Evolutionary conservation across 208 protist genomes (phyloP).

Genomic region (Leishmania major): DNA sequence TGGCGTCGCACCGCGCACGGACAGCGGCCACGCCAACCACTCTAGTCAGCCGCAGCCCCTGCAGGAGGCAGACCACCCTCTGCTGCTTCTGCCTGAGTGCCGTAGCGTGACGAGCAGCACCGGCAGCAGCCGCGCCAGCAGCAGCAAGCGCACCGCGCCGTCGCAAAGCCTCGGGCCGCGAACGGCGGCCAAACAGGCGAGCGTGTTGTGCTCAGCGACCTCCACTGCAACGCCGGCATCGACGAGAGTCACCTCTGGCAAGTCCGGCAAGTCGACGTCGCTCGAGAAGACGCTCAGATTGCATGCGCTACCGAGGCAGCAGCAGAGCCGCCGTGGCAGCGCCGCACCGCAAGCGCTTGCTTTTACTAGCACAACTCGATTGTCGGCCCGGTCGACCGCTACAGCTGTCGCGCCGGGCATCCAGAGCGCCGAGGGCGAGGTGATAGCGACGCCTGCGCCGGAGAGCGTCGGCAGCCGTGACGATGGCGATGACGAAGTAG

Average conservation of each 20-base stretch:
- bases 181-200: background rate
- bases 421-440: background rate
- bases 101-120: slow-evolving; percentile 11
- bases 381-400: background rate
- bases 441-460: background rate
- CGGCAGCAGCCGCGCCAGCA: slow-evolving; percentile 26
- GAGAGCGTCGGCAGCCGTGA: background rate
- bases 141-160: background rate
- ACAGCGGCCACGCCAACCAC: background rate
- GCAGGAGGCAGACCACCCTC: background rate
- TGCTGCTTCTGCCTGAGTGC: background rate
- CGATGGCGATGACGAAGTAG: slow-evolving; percentile 4
- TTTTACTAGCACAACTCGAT: background rate
- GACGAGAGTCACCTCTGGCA: background rate
- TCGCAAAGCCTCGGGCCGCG: slow-evolving; percentile 5
- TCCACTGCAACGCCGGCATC: background rate
- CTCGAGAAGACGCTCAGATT: slow-evolving; percentile 12
- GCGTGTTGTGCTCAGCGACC: background rate
- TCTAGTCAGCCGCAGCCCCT: background rate
- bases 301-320: background rate
- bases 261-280: slow-evolving; percentile 9
- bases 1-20: background rate
- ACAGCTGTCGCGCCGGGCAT: background rate
- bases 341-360: background rate
- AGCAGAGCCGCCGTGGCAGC: background rate